A percentile compares a stretch with the other conserved stretches of the same genome.
These are phyloP conservation scores for Senna tora DNA, from an alignment of 306 rosid species.

Conservation along the genomic window DNA sequence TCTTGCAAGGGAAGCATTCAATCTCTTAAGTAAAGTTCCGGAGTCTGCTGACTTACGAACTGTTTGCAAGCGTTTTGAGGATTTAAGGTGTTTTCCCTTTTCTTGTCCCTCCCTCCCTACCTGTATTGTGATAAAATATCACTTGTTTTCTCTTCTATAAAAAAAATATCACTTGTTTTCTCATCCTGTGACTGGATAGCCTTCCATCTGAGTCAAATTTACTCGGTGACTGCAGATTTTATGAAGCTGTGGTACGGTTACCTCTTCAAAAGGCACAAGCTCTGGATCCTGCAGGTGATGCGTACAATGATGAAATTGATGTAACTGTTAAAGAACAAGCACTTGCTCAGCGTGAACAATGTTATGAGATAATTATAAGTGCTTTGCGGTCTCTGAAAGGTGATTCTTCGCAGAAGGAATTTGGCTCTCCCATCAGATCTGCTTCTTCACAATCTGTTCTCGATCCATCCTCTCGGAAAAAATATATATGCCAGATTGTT, in stretches of 20 bases:
- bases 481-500: slow-evolving; percentile 86
- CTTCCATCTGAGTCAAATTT: slow-evolving; percentile 36
- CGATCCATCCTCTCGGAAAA: slow-evolving; percentile 76
- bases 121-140: slow-evolving; percentile 17
- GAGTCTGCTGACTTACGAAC: slow-evolving; percentile 92
- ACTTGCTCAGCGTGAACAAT: slow-evolving; percentile 76
- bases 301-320: slow-evolving; percentile 86
- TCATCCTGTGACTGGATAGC: slow-evolving; percentile 23
- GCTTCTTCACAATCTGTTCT: slow-evolving; percentile 63
- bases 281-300: slow-evolving; percentile 91
- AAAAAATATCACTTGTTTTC: not conserved
- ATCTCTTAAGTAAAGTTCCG: slow-evolving; percentile 86
- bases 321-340: slow-evolving; percentile 77
- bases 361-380: slow-evolving; percentile 86
- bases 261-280: slow-evolving; percentile 98
- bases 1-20: slow-evolving; percentile 88
- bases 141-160: too few species aligned
- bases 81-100: slow-evolving; percentile 69
- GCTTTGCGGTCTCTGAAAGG: slow-evolving; percentile 87
- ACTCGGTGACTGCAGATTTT: slow-evolving; percentile 67
- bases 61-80: slow-evolving; percentile 96
- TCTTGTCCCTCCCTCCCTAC: not conserved
- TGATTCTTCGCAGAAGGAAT: slow-evolving; percentile 63
- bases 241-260: slow-evolving; percentile 93
- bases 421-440: slow-evolving; percentile 77